These are phyloP conservation scores for Escallonia herrerae DNA, from an alignment of 129 eudicot genomes.

Conservation along the genomic window DNA sequence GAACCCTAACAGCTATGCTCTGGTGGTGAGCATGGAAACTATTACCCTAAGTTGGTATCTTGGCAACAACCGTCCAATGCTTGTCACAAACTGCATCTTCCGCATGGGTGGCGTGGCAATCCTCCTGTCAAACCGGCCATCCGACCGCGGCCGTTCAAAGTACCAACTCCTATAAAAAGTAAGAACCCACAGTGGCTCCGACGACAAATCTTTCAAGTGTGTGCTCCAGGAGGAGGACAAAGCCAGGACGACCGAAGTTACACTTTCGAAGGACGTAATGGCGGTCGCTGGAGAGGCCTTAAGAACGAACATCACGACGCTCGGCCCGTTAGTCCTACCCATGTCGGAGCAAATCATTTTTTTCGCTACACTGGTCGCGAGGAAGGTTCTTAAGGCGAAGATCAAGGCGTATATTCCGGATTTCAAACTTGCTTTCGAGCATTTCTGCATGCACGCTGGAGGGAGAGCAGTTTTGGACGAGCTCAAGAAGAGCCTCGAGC, in stretches of 20 bases:
- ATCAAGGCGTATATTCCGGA: slow-evolving; percentile 73
- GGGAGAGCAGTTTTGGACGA: too few relatives aligned
- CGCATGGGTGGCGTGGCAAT: too few relatives aligned
- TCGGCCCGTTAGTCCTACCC: slow-evolving; percentile 71
- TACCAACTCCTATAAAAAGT: slow-evolving; percentile 65
- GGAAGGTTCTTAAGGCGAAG: slow-evolving; percentile 56
- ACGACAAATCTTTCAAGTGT: slow-evolving; percentile 49
- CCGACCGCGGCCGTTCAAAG: slow-evolving; percentile 38
- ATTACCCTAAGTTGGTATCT: too few relatives aligned
- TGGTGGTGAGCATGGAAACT: too few relatives aligned
- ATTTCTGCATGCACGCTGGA: slow-evolving; percentile 32
- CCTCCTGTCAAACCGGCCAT: too few relatives aligned
- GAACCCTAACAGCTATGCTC: too few relatives aligned
- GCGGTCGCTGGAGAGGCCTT: slow-evolving; percentile 73
- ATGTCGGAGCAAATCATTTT: slow-evolving; percentile 70
- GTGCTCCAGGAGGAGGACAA: slow-evolving; percentile 71
- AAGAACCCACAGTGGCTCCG: slow-evolving; percentile 69
- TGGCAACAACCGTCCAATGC: too few relatives aligned
- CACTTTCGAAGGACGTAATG: slow-evolving; percentile 64
- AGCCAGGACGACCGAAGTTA: slow-evolving; percentile 36
- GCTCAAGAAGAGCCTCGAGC: slow-evolving; percentile 66
- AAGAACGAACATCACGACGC: slow-evolving; percentile 60
- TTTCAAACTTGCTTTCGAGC: slow-evolving; percentile 74
- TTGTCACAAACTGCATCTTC: too few relatives aligned
- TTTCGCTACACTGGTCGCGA: slow-evolving; percentile 45